phyloP scores from a whole-genome alignment of 78 protist genomes.

The slime mould (Dictyostelium discoideum) region DNA sequence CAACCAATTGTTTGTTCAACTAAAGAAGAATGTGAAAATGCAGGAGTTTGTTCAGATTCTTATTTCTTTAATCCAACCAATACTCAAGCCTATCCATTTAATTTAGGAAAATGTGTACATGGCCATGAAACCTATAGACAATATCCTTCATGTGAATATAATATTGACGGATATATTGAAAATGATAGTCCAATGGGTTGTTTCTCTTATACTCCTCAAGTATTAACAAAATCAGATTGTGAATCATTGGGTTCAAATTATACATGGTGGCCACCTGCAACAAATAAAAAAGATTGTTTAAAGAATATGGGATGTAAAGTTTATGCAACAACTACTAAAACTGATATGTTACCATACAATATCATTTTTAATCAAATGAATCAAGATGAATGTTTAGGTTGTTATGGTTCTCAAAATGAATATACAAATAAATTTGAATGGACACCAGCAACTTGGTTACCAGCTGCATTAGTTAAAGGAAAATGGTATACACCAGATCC shows the following conservation, averaged over 20 bases:
- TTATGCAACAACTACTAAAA: background rate
- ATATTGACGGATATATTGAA: background rate
- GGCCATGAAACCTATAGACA: background rate
- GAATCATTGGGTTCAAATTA: background rate
- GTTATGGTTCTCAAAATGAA: background rate
- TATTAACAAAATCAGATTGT: background rate
- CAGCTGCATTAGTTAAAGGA: background rate
- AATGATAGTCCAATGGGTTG: constrained; percentile 18
- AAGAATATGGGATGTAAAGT: background rate
- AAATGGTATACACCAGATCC: background rate
- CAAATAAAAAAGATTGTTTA: background rate
- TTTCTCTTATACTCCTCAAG: background rate
- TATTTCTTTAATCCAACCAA: background rate
- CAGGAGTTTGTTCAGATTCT: constrained; percentile 14
- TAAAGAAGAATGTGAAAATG: constrained; percentile 8
- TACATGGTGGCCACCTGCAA: constrained; percentile 22
- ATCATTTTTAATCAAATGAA: background rate
- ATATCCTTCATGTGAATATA: background rate
- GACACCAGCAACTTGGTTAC: background rate
- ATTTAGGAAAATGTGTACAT: background rate
- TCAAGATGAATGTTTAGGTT: background rate
- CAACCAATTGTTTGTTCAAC: background rate
- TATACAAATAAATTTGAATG: constrained; percentile 20
- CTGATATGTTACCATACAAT: background rate
- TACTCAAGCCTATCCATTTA: background rate